Conservation (phyloP, 768 basidiomycete species). For the Trametes maxima region DNA sequence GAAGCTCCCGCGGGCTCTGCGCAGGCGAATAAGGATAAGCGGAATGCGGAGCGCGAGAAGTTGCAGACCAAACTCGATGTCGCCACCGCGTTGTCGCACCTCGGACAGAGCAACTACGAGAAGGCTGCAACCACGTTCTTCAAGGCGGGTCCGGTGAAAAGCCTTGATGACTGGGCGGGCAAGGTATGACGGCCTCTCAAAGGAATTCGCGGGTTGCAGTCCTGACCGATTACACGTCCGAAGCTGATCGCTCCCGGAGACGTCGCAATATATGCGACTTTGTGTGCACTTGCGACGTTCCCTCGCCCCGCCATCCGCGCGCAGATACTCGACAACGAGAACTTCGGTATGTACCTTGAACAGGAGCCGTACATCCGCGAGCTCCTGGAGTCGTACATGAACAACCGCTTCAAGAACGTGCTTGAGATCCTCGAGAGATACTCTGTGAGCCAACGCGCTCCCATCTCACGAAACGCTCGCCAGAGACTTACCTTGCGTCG, state of each 20-base stretch:
- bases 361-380: slow-evolving; percentile 87
- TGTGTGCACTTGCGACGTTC: slow-evolving; percentile 83
- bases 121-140: slow-evolving; percentile 78
- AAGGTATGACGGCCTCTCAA: slow-evolving; percentile 44
- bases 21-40: slow-evolving; percentile 44
- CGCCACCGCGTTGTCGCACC: slow-evolving; percentile 73
- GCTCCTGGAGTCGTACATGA: slow-evolving; percentile 82
- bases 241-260: slow-evolving; percentile 81
- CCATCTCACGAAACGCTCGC: background rate
- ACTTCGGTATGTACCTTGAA: slow-evolving; percentile 78
- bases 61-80: slow-evolving; percentile 81
- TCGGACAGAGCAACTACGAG: slow-evolving; percentile 74
- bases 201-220: background rate
- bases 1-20: slow-evolving; percentile 28
- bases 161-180: slow-evolving; percentile 78
- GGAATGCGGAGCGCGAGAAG: slow-evolving; percentile 61
- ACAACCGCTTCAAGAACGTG: slow-evolving; percentile 82
- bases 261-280: slow-evolving; percentile 82
- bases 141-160: slow-evolving; percentile 62
- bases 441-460: slow-evolving; percentile 48
- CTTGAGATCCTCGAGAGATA: slow-evolving; percentile 73
- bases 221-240: background rate
- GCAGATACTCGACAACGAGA: slow-evolving; percentile 65
- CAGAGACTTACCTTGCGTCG: background rate
- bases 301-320: slow-evolving; percentile 69